Base-by-base conservation (phyloP, 129 eudicot species). In the Centrapalus pauciflorus region DNA sequence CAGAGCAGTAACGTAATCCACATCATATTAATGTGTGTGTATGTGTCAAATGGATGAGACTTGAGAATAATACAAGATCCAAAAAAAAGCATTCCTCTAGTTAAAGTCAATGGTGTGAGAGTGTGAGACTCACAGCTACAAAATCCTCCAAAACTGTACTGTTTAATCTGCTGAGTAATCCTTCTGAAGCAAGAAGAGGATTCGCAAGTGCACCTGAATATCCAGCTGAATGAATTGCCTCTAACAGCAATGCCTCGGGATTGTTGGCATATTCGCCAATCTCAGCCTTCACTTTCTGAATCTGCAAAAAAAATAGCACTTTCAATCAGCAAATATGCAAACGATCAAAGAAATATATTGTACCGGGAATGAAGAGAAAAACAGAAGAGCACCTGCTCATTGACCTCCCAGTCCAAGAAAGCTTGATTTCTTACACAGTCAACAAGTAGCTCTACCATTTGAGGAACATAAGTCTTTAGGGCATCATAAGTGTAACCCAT, bases 151-250 rank as follows among this genome's bases (percentile, higher is more conserved):
- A 60, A 46, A 85, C 76, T 14, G 77, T 50, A 48, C 95, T 80
- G 76, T 85, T 77, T 65, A 93, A 73, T 64, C 81, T 79, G 76
- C 61, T 74, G 11, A 88, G 51, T 57, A 82, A 65, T 40, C 96
- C 75, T 70, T 93, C 95, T 40, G 90, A 57, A 45, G 98, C 96
- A 84, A 93, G 41, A 63, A 88, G 89, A 48, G 91, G 64, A 73
- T 85, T 74, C 32, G 77, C 87, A 65, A 79, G 85, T 50, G 87
- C 76, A 76, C 98, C 98, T 64, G 84, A 41, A 70, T 83, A 93
- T 70, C 98, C 96, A 67, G 90, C 93, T 61, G 96, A 81, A 68
- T 93, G 96, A 72, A 93, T 32, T 49, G 96, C 96, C 72, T 93
- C 98, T 69, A 81, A 32, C 57, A 88, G 81, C 75, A 93, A 72